Evolutionary conservation across 108 stramenopile species (phyloP), one percentile per base, ranked within the genome.

Genomic region (Ochromonas danica): DNA sequence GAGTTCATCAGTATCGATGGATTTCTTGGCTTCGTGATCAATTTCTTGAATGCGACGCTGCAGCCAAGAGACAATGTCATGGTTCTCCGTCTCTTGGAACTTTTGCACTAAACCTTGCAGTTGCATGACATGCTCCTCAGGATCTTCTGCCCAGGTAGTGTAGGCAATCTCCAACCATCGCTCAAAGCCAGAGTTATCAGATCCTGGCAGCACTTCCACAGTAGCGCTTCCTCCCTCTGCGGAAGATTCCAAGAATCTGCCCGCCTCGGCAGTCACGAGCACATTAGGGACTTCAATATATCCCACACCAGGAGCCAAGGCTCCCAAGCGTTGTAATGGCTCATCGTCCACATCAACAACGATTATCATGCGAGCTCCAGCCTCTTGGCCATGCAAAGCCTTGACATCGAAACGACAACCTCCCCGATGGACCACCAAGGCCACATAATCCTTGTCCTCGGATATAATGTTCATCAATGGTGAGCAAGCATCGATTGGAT

Each of bases 281-380:
- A 75, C 31, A 27, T 10, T 57, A 3, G 72, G 72, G 43, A 75
- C 38, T 17, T 33, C 72, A 3, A 75, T 33, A 36, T 36, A 25
- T 27, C 72, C 72, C 3, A 75, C 51, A 57, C 10, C 25, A 31
- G 72, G 72, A 41, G 6, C 22, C 31, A 75, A 14, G 25, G 14
- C 72, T 30, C 72, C 72, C 3, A 75, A 3, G 17, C 72, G 43
- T 33, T 75, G 72, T 33, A 75, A 57, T 6, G 63, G 30, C 3
- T 28, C 31, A 67, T 28, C 63, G 17, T 27, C 72, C 14, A 41
- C 38, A 41, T 75, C 35, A 10, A 57, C 28, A 36, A 75, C 10
- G 43, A 75, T 17, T 33, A 75, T 27, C 72, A 75, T 38, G 40
- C 72, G 72, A 31, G n/a, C 25, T 6, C 72, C 72, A 6, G 72